Evolutionary conservation across 2,329 filamentous ascomycete species (phyloP).

Genomic region (Alternaria postmessia): DNA sequence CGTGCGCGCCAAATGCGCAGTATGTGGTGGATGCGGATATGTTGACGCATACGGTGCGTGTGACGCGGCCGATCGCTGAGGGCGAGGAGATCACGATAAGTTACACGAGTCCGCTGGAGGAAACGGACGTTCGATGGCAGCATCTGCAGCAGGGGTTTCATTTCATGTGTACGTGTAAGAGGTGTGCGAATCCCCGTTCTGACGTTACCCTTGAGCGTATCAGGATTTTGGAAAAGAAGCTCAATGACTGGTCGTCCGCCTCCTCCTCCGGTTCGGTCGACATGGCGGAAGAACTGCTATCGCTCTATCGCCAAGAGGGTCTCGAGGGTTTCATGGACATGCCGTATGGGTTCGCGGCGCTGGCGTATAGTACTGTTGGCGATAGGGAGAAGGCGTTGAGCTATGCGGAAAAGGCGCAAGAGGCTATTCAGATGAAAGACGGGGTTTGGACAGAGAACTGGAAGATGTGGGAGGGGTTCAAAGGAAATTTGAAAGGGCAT

Average conservation of each 20-base stretch:
- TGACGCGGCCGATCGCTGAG: constrained; percentile 41
- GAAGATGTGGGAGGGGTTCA: constrained; percentile 43
- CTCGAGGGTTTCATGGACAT: constrained; percentile 52
- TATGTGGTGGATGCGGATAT: constrained; percentile 48
- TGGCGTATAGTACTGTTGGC: constrained; percentile 51
- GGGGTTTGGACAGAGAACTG: constrained; percentile 44
- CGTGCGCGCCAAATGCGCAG: constrained; percentile 52
- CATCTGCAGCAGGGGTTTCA: constrained; percentile 48
- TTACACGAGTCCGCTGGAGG: constrained; percentile 47
- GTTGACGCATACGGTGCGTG: constrained; percentile 53
- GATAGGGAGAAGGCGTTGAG: constrained; percentile 31
- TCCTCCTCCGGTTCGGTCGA: constrained; percentile 23
- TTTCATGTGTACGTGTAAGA: constrained; percentile 53
- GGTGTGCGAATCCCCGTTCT: constrained; percentile 43
- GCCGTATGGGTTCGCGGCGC: constrained; percentile 52
- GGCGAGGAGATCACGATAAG: constrained; percentile 55
- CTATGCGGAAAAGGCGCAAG: constrained; percentile 48
- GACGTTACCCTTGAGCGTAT: constrained; percentile 46
- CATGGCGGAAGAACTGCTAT: constrained; percentile 45
- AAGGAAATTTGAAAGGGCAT: constrained; percentile 10
- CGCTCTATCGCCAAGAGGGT: constrained; percentile 48
- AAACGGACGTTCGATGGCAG: constrained; percentile 36
- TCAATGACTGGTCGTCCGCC: constrained; percentile 42
- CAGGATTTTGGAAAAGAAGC: constrained; percentile 35
- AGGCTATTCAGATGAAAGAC: constrained; percentile 50